Evolutionary conservation across 1,284 basidiomycete genomes (phyloP), one percentile per base, ranked within the genome.

Genomic region (Puccinia hordei): DNA sequence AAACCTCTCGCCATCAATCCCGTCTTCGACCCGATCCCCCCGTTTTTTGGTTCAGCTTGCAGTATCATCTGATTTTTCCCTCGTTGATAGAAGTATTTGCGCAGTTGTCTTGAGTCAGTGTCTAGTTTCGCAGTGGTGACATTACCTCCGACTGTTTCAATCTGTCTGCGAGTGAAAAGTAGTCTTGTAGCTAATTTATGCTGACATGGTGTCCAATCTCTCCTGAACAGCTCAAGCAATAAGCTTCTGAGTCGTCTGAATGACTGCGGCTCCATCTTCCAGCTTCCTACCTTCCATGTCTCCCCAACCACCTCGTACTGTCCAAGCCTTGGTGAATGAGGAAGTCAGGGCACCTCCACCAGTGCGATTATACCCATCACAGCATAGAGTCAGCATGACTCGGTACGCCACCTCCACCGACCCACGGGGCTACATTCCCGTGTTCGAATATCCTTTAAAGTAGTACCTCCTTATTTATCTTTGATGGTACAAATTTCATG

Each of bases 341-440:
- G 78, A 73, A 33, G 46, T 55, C 30, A 73, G 69, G 44, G 59
- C 69, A 8, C 71, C 71, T 30, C 78, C 78, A 38, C 78, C 71
- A 6, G 78, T 80, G 30, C 55, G 78, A 59, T 51, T 80, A 46
- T 80, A 80, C 53, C 78, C 90, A 83, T 87, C 90, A 10, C 90
- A 89, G 82, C 92, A 93, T 86, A 90, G 91, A 85, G 92, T 93
- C 81, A 91, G 90, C 22, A 92, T 92, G 86, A 92, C 91, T 76
- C 89, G 92, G 27, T 93, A 93, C 85, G 93, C 93, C 84, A 93
- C 92, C 22, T 91, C 90, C 85, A 93, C 92, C 83, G 92, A 93
- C 86, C 90, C 91, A 24, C 87, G 92, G 83, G 92, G 92, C n/a
- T 93, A 93, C 86, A 92, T 93, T 81, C 92, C 92, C 17, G 92